Percentiles rank a stretch among this genome's conserved stretches.
Evolutionary conservation across 192 early-diverging fungal genomes (phyloP).

Genomic region (Rhizoclosmatium sp.): DNA sequence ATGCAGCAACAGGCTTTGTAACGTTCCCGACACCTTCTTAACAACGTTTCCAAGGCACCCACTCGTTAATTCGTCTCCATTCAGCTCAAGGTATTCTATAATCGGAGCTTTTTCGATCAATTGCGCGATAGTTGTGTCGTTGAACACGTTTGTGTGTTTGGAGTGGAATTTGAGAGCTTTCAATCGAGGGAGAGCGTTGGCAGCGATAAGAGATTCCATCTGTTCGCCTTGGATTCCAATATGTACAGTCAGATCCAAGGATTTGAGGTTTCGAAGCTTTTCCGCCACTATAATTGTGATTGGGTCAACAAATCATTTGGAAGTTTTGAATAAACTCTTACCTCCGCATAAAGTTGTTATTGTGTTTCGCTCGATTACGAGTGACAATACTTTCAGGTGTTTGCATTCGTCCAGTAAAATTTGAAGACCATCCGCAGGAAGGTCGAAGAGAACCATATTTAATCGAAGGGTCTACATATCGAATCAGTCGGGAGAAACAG

Average conservation of each 20-base stretch:
- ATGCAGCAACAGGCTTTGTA: slow-evolving; percentile 53
- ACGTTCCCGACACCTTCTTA: slow-evolving; percentile 24
- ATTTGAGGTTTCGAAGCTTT: slow-evolving; percentile 38
- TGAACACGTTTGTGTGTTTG: slow-evolving; percentile 57
- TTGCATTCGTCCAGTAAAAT: slow-evolving; percentile 34
- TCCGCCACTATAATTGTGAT: slow-evolving; percentile 23
- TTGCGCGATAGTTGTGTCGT: slow-evolving; percentile 32
- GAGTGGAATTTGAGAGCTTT: slow-evolving; percentile 57
- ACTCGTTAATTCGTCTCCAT: slow-evolving; percentile 47
- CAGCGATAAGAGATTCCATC: slow-evolving; percentile 33
- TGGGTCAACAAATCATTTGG: slow-evolving; percentile 2
- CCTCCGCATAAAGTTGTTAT: slow-evolving; percentile 41
- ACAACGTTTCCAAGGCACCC: slow-evolving; percentile 31
- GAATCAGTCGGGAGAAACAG: neutral
- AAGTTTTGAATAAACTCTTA: neutral
- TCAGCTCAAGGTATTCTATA: slow-evolving; percentile 57
- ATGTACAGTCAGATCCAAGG: slow-evolving; percentile 55
- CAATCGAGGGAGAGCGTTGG: slow-evolving; percentile 35
- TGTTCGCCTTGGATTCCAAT: slow-evolving; percentile 52
- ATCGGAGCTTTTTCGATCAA: slow-evolving; percentile 28
- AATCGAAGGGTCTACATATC: slow-evolving; percentile 43
- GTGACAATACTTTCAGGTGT: slow-evolving; percentile 42
- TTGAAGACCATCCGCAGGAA: slow-evolving; percentile 45
- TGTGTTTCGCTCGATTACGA: slow-evolving; percentile 51
- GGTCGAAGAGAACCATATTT: slow-evolving; percentile 61